phyloP scores from a whole-genome alignment of 768 basidiomycete genomes.

The Coprinopsis cinerea region DNA sequence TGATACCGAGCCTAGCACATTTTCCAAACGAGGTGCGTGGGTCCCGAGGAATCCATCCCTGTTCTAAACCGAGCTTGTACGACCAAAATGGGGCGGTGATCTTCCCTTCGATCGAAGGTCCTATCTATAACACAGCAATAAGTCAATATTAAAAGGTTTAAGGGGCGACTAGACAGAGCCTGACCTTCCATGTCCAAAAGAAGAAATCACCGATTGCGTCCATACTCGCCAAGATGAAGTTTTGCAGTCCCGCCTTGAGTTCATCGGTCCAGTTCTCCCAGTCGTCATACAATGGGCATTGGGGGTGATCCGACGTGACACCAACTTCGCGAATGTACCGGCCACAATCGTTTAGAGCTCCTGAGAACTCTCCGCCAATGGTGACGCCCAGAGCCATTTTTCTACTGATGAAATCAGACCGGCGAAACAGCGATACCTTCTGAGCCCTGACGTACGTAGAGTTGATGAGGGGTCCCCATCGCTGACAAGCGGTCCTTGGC shows the following conservation, averaged over 20 bases:
- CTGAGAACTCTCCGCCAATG: constrained; percentile 72
- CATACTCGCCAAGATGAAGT: constrained; percentile 52
- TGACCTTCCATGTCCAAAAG: constrained; percentile 44
- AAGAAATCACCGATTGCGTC: constrained; percentile 38
- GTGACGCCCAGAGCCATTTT: constrained; percentile 57
- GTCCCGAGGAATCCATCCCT: constrained; percentile 75
- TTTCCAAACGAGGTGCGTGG: constrained; percentile 59
- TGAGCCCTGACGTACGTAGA: constrained; percentile 35
- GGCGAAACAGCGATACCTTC: constrained; percentile 26
- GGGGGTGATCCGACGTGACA: constrained; percentile 30
- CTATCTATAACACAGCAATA: constrained; percentile 19
- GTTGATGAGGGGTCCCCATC: constrained; percentile 56
- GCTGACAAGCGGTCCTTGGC: constrained; percentile 45
- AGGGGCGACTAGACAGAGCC: too few species aligned
- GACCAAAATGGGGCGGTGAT: constrained; percentile 34
- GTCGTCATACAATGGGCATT: constrained; percentile 35
- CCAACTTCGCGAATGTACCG: constrained; percentile 21
- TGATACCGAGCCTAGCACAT: constrained; percentile 46
- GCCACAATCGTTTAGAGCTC: constrained; percentile 60
- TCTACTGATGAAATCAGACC: constrained; percentile 23
- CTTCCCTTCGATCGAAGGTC: constrained; percentile 38
- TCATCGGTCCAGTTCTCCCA: constrained; percentile 49
- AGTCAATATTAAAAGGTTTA: background rate
- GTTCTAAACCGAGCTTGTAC: constrained; percentile 41
- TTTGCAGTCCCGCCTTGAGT: constrained; percentile 33